These are phyloP conservation scores for Aspergillus baeticus DNA, from an alignment of 495 filamentous ascomycete genomes.

Conservation along the genomic window DNA sequence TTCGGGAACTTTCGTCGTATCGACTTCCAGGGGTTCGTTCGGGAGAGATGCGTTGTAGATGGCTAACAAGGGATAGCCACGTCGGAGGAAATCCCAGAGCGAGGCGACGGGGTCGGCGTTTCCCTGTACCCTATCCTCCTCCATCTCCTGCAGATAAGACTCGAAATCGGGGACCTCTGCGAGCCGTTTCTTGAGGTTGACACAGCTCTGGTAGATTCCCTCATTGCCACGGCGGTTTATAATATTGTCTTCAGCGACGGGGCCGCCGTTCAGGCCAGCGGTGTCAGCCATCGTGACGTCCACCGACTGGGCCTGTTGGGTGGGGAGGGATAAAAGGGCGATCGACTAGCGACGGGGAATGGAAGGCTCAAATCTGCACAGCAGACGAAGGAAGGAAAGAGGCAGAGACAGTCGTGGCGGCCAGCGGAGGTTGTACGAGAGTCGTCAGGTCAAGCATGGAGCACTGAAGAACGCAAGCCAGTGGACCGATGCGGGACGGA, in stretches of 20 bases:
- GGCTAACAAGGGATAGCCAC: conserved; percentile 79
- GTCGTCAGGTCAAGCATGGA: conserved; percentile 35
- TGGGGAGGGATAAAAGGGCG: conserved; percentile 13
- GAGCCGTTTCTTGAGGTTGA: conserved; percentile 75
- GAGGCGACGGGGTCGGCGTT: conserved; percentile 83
- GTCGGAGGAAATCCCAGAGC: conserved; percentile 83
- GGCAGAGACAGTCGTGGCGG: conserved; percentile 21
- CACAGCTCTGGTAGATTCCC: conserved; percentile 93
- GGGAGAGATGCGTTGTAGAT: conserved; percentile 86
- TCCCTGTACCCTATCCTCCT: conserved; percentile 56
- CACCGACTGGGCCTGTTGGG: conserved; percentile 24
- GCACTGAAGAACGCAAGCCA: conserved; percentile 26
- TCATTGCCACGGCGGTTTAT: conserved; percentile 93
- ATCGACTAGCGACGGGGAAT: conserved; percentile 5
- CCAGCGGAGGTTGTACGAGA: conserved; percentile 30
- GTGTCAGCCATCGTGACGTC: conserved; percentile 37
- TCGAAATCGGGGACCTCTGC: conserved; percentile 82
- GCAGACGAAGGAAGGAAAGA: conserved; percentile 29
- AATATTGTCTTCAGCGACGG: conserved; percentile 80
- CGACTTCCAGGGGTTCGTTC: conserved; percentile 58
- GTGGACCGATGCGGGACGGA: conserved; percentile 85
- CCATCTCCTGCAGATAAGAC: conserved; percentile 60
- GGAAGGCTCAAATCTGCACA: conserved; percentile 36
- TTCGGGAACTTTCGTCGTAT: conserved; percentile 56
- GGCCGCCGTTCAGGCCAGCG: conserved; percentile 47